These are phyloP conservation scores for Sporothrix schenckii DNA, from an alignment of 2,329 filamentous ascomycete genomes.

Conservation along the genomic window DNA sequence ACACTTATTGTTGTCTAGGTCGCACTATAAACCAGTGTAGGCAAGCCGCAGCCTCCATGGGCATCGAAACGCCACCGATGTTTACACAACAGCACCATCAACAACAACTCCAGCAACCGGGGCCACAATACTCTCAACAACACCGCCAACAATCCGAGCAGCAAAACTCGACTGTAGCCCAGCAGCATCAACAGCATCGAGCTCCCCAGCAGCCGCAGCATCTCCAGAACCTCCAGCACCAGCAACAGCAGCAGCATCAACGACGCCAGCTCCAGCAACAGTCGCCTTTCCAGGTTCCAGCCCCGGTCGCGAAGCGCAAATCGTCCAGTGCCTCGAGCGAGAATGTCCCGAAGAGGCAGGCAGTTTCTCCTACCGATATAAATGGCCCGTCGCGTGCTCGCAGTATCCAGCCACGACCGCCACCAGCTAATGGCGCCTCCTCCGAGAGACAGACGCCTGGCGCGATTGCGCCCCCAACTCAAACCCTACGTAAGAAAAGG, in stretches of 20 bases:
- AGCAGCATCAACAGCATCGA: slow-evolving; percentile 34
- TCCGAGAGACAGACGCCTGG: not conserved
- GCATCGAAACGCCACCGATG: slow-evolving; percentile 28
- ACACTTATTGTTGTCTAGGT: slow-evolving; percentile 39
- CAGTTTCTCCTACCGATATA: slow-evolving; percentile 37
- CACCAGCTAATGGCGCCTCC: slow-evolving; percentile 11
- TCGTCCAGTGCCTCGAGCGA: slow-evolving; percentile 41
- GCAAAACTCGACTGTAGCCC: not conserved
- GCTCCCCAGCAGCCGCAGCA: slow-evolving; percentile 26
- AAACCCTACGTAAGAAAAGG: slow-evolving; percentile 37
- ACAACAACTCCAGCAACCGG: slow-evolving; percentile 37
- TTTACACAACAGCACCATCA: slow-evolving; percentile 35
- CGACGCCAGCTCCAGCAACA: not conserved
- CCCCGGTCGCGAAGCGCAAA: slow-evolving; percentile 40
- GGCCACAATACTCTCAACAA: slow-evolving; percentile 30
- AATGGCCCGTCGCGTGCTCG: slow-evolving; percentile 26
- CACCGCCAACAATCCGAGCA: slow-evolving; percentile 21
- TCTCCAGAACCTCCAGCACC: not conserved
- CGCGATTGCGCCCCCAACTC: slow-evolving; percentile 28
- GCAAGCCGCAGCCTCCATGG: slow-evolving; percentile 42
- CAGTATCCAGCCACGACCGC: slow-evolving; percentile 42
- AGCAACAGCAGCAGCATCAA: not conserved
- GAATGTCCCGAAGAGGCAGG: slow-evolving; percentile 42
- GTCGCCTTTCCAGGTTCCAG: slow-evolving; percentile 9
- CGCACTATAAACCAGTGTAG: slow-evolving; percentile 45